phyloP scores from a whole-genome alignment of 2,329 filamentous ascomycete species.

The Thelonectria olida region DNA sequence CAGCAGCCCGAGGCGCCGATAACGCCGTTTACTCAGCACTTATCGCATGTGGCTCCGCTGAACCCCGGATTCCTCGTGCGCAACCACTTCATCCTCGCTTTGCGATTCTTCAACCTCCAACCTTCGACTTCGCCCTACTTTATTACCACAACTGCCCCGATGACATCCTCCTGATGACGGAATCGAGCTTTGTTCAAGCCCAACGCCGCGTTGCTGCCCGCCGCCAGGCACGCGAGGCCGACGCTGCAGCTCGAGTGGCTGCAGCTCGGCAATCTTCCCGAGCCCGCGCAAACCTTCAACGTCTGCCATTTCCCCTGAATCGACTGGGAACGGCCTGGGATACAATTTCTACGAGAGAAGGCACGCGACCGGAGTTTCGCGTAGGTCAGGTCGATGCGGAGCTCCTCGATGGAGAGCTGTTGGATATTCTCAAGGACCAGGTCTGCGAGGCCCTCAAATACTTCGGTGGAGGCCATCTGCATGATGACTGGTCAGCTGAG shows the following conservation, averaged over 20 bases:
- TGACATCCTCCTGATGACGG: constrained; percentile 55
- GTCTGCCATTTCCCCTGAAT: constrained; percentile 71
- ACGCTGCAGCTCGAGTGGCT: constrained; percentile 65
- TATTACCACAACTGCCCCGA: constrained; percentile 26
- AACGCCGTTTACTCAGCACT: constrained; percentile 20
- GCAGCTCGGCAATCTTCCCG: constrained; percentile 61
- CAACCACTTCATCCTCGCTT: constrained; percentile 15
- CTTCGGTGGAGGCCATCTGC: constrained; percentile 76
- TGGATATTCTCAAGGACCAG: constrained; percentile 85
- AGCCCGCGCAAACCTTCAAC: constrained; percentile 63
- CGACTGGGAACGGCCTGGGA: constrained; percentile 73
- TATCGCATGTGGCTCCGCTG: constrained; percentile 37
- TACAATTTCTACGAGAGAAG: constrained; percentile 75
- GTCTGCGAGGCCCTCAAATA: constrained; percentile 90
- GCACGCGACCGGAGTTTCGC: constrained; percentile 85
- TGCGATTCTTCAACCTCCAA: constrained; percentile 8
- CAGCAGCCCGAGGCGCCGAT: constrained; percentile 18
- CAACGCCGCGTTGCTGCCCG: constrained; percentile 87
- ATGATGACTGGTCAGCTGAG: constrained; percentile 88
- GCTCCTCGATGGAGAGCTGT: constrained; percentile 90
- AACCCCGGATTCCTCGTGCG: constrained; percentile 28
- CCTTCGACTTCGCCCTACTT: not conserved
- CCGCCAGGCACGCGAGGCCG: constrained; percentile 77
- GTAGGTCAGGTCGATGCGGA: constrained; percentile 97
- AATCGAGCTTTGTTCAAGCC: constrained; percentile 82